These are phyloP conservation scores for Carnegiea gigantea DNA, from an alignment of 179 eudicot genomes.

Conservation along the genomic window DNA sequence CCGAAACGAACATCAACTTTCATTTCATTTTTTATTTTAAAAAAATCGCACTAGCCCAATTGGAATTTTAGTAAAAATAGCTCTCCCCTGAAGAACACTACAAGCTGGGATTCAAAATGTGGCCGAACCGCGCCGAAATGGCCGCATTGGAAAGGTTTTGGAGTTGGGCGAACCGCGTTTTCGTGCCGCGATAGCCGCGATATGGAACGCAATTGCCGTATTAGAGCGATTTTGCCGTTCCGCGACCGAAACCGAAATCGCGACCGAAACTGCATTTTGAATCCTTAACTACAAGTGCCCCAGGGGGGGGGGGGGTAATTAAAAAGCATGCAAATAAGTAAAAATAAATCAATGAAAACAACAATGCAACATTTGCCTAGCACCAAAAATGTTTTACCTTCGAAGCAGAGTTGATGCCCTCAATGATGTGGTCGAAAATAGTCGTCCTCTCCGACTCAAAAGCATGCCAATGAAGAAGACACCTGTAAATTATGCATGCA, in stretches of 20 bases:
- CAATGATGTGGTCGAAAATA: constrained; percentile 87
- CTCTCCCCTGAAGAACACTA: background rate
- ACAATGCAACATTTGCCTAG: background rate
- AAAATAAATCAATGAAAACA: background rate
- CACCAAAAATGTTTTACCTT: constrained; percentile 47
- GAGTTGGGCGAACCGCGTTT: too few species aligned
- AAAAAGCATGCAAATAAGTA: background rate
- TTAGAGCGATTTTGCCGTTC: too few species aligned
- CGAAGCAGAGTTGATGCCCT: constrained; percentile 67
- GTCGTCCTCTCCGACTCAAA: constrained; percentile 97
- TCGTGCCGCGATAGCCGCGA: too few species aligned
- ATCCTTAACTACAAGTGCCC: too few species aligned
- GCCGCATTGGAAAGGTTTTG: too few species aligned
- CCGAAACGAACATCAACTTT: background rate
- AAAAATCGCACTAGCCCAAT: background rate
- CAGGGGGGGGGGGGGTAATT: background rate
- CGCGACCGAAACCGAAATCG: too few species aligned
- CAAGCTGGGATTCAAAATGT: too few species aligned
- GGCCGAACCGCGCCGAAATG: too few species aligned
- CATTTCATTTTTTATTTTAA: background rate
- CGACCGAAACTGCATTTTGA: too few species aligned
- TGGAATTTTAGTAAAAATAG: background rate
- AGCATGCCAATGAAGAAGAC: constrained; percentile 94
- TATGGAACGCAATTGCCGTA: too few species aligned
- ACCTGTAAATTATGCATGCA: constrained; percentile 86